A percentile compares a stretch with the other conserved stretches of the same genome.
phyloP scores from a whole-genome alignment of 2,329 filamentous ascomycete genomes.

The Chaetomium sp. region DNA sequence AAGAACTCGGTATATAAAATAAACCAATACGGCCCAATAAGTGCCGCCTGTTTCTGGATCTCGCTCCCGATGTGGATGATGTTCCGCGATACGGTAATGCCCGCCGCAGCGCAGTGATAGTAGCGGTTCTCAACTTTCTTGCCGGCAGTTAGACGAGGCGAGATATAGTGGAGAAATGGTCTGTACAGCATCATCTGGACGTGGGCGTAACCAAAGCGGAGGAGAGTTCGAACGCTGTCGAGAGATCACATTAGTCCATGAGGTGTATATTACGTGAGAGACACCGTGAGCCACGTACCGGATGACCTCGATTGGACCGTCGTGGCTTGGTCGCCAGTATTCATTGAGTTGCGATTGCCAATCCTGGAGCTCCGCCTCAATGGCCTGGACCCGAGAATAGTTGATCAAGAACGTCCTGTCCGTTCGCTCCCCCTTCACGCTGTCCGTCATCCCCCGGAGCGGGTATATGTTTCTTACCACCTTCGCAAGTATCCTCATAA shows the following conservation, averaged over 20 bases:
- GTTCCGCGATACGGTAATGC: slow-evolving; percentile 66
- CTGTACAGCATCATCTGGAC: slow-evolving; percentile 82
- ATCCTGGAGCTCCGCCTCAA: slow-evolving; percentile 63
- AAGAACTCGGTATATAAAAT: slow-evolving; percentile 59
- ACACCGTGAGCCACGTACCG: slow-evolving; percentile 57
- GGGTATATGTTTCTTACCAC: slow-evolving; percentile 69
- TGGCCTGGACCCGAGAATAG: slow-evolving; percentile 63
- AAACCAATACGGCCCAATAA: slow-evolving; percentile 87
- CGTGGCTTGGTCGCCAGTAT: slow-evolving; percentile 76
- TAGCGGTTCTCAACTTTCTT: slow-evolving; percentile 72
- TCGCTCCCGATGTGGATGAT: slow-evolving; percentile 80
- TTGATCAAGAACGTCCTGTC: slow-evolving; percentile 63
- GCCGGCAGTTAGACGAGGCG: slow-evolving; percentile 59
- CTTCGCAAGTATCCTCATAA: slow-evolving; percentile 66
- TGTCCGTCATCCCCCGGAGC: slow-evolving; percentile 57
- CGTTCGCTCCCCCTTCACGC: slow-evolving; percentile 46
- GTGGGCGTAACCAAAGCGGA: slow-evolving; percentile 79
- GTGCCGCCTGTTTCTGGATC: slow-evolving; percentile 71
- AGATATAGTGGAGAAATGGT: slow-evolving; percentile 82
- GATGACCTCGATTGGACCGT: slow-evolving; percentile 72
- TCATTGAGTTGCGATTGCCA: slow-evolving; percentile 71
- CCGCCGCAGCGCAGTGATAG: slow-evolving; percentile 70
- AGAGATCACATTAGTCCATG: slow-evolving; percentile 4
- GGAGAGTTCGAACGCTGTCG: slow-evolving; percentile 66
- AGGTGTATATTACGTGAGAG: background rate